Evolutionary conservation across 345 rosid species (phyloP).

Genomic region (Eucalyptus cladocalyx): DNA sequence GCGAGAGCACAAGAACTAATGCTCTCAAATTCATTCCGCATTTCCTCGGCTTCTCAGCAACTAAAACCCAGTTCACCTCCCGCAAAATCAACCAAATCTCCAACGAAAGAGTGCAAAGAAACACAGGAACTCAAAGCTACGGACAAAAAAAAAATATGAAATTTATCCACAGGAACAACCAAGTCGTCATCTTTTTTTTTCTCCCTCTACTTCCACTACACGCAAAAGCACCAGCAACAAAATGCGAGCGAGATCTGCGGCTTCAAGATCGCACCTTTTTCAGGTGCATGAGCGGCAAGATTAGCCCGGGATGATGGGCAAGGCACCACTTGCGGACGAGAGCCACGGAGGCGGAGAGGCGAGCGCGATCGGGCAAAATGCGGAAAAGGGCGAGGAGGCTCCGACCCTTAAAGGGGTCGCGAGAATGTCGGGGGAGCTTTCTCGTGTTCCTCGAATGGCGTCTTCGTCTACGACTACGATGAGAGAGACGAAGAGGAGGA

Average conservation of each 20-base stretch:
- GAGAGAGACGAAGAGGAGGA: neutral
- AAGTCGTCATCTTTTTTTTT: neutral
- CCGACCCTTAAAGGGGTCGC: neutral
- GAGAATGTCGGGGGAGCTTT: neutral
- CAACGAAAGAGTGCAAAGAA: neutral
- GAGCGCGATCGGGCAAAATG: neutral
- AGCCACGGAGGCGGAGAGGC: neutral
- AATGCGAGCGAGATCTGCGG: neutral
- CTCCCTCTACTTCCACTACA: neutral
- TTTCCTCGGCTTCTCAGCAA: neutral
- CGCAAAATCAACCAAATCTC: neutral
- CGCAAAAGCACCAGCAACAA: neutral
- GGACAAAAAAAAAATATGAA: neutral
- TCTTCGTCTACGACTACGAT: neutral
- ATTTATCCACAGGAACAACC: neutral
- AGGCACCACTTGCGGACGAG: neutral
- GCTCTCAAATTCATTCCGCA: neutral
- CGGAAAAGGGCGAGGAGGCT: neutral
- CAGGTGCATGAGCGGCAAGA: neutral
- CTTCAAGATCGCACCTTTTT: neutral
- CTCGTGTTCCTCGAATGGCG: neutral
- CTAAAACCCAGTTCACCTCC: neutral
- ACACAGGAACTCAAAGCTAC: neutral
- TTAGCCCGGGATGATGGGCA: neutral
- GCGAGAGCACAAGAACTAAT: neutral